Evolutionary conservation across 129 eudicot genomes (phyloP).

Genomic region (Helichrysum umbraculigerum): DNA sequence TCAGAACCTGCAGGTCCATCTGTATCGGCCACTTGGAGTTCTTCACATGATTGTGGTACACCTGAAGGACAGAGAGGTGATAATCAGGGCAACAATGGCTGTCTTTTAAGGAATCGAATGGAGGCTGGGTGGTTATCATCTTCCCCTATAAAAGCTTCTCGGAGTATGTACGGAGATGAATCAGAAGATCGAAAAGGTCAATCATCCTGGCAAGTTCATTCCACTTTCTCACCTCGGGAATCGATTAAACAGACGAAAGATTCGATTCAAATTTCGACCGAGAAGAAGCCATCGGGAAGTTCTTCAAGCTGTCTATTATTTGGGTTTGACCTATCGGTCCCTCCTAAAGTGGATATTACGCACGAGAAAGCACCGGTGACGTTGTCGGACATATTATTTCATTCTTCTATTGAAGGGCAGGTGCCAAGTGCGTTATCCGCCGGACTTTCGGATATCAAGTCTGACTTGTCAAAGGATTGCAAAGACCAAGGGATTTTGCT

Average conservation of each 20-base stretch:
- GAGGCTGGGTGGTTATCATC: constrained; percentile 47
- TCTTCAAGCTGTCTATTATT: constrained; percentile 67
- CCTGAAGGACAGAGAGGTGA: constrained; percentile 50
- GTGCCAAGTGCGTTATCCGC: constrained; percentile 39
- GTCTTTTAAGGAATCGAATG: constrained; percentile 30
- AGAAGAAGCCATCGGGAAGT: constrained; percentile 42
- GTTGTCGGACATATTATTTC: constrained; percentile 28
- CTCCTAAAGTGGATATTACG: constrained; percentile 27
- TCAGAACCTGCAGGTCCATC: constrained; percentile 51
- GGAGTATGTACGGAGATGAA: constrained; percentile 42
- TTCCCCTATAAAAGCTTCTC: constrained; percentile 41
- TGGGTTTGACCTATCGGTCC: constrained; percentile 62
- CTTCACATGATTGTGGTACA: constrained; percentile 45
- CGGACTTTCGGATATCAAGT: constrained; percentile 48
- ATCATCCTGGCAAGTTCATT: constrained; percentile 50
- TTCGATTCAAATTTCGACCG: constrained; percentile 11
- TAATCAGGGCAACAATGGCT: constrained; percentile 13
- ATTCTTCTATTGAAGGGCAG: constrained; percentile 35
- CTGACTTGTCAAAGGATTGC: constrained; percentile 56
- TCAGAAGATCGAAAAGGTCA: constrained; percentile 57
- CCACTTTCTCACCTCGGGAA: constrained; percentile 44
- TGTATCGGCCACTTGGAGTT: constrained; percentile 48
- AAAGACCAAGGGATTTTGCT: constrained; percentile 54
- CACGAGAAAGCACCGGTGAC: constrained; percentile 31
- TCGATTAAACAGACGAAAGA: constrained; percentile 35